A percentile compares a stretch with the other conserved stretches of the same genome.
These are phyloP conservation scores for Aspergillus saccharolyticus DNA, from an alignment of 495 filamentous ascomycete genomes.

Conservation along the genomic window DNA sequence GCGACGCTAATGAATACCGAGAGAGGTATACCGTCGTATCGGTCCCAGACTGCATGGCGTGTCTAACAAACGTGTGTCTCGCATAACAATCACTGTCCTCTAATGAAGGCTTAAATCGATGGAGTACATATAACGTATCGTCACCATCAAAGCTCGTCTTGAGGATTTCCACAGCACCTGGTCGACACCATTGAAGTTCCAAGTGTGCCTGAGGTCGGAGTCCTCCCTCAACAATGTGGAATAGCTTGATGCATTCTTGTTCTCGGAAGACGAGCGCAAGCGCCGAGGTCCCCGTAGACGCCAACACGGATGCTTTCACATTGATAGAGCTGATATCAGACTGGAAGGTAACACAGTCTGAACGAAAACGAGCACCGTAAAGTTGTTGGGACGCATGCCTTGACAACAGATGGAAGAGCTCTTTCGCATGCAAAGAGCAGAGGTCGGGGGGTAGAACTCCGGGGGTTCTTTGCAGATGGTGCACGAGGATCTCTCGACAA, in stretches of 20 bases:
- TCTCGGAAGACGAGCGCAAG: conserved; percentile 25
- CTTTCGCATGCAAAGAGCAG: conserved; percentile 15
- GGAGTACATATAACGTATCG: conserved; percentile 26
- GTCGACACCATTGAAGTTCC: conserved; percentile 20
- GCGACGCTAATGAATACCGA: conserved; percentile 18
- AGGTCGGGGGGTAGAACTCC: conserved; percentile 15
- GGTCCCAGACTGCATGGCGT: conserved; percentile 23
- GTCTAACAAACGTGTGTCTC: conserved; percentile 34
- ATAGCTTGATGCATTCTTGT: conserved; percentile 26
- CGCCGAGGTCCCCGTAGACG: background rate
- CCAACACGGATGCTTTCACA: conserved; percentile 27
- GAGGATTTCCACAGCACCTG: conserved; percentile 28
- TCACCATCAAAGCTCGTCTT: conserved; percentile 26
- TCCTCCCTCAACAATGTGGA: conserved; percentile 16
- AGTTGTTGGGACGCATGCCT: conserved; percentile 22
- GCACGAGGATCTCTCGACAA: conserved; percentile 43
- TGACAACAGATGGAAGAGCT: conserved; percentile 27
- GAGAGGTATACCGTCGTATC: conserved; percentile 27
- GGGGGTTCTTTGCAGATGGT: conserved; percentile 33
- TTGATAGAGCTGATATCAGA: conserved; percentile 24
- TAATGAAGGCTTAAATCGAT: conserved; percentile 27
- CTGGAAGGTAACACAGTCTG: conserved; percentile 21
- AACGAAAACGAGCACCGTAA: conserved; percentile 29
- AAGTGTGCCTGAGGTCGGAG: conserved; percentile 12
- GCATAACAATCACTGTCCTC: conserved; percentile 20